Evolutionary conservation across 1,284 basidiomycete genomes (phyloP), one percentile per base, ranked within the genome.

Genomic region (Paramarasmius palmivorus): DNA sequence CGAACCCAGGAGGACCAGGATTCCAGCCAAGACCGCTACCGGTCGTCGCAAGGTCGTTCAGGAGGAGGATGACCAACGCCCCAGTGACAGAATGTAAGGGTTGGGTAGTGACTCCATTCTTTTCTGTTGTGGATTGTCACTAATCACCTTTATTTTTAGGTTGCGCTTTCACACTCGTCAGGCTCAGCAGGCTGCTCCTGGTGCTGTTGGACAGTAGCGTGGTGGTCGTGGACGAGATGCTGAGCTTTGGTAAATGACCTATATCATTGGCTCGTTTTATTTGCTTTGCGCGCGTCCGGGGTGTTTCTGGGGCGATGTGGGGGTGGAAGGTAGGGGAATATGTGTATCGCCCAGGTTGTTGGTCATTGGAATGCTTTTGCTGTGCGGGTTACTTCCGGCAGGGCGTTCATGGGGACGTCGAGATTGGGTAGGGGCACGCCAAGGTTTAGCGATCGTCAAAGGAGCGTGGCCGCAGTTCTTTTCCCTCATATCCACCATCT

Each of bases 101-200:
- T 25, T 26, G 38, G n/a, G 5, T 15, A 25, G 29, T 26, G 70
- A 54, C 39, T 17, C 47, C 36, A 4, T 50, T 57, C 53, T 61
- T 54, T 53, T 58, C 48, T 55, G 42, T 56, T 49, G 19, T 35
- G 34, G 46, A 32, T 36, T 51, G 54, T 49, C 42, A 49, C 52
- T 57, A 63, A 62, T 63, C 60, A 64, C 45, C 52, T 65, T 60
- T 62, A 55, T 50, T 5, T n/a, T 40, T 63, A 90, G 89, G 86
- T 83, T 91, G 63, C 88, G 89, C 63, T 91, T 88, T 57, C 88
- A 91, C 75, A 90, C 88, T 59, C 86, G 88, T 65, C 89, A 90
- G 73, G 84, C 83, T 63, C 86, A 90, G 68, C 81, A 83, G 65
- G 71, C 71, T 22, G 70, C 75, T 20, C 81, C 84, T 56, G 85